Percentiles rank a stretch among this genome's conserved stretches.
These are phyloP conservation scores for Populus hybrid DNA, from an alignment of 441 rosid genomes.

Conservation along the genomic window DNA sequence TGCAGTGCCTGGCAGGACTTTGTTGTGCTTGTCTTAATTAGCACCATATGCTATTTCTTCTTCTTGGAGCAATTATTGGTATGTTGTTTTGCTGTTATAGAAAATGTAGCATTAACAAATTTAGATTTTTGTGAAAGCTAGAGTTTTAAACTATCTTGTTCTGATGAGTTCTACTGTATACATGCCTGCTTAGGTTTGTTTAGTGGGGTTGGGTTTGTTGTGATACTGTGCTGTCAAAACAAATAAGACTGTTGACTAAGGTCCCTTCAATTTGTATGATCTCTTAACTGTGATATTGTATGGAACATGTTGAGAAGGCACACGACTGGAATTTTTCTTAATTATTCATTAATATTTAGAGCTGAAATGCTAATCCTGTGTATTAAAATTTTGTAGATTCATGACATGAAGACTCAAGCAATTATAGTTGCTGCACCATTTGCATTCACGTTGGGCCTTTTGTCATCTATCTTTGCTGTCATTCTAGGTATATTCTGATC, in stretches of 20 bases:
- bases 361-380: slow-evolving; percentile 6
- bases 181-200: neutral
- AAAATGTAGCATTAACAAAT: neutral
- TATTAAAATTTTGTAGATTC: slow-evolving; percentile 45
- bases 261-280: neutral
- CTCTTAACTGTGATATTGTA: neutral
- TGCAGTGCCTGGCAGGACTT: slow-evolving; percentile 99
- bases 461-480: slow-evolving; percentile 76
- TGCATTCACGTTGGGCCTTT: slow-evolving; percentile 65
- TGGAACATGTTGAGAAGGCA: neutral
- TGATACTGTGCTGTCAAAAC: neutral
- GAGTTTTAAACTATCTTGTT: neutral
- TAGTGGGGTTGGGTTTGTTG: neutral
- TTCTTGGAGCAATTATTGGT: slow-evolving; percentile 97
- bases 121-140: neutral
- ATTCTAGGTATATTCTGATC: slow-evolving; percentile 48
- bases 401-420: slow-evolving; percentile 60
- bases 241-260: neutral
- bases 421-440: slow-evolving; percentile 78
- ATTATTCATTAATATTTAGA: neutral
- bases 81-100: slow-evolving; percentile 29
- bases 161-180: neutral
- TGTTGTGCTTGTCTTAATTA: slow-evolving; percentile 85
- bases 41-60: slow-evolving; percentile 94
- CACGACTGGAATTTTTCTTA: neutral